phyloP scores from a whole-genome alignment of 768 basidiomycete genomes.

The Mrakia hoshinonis region DNA sequence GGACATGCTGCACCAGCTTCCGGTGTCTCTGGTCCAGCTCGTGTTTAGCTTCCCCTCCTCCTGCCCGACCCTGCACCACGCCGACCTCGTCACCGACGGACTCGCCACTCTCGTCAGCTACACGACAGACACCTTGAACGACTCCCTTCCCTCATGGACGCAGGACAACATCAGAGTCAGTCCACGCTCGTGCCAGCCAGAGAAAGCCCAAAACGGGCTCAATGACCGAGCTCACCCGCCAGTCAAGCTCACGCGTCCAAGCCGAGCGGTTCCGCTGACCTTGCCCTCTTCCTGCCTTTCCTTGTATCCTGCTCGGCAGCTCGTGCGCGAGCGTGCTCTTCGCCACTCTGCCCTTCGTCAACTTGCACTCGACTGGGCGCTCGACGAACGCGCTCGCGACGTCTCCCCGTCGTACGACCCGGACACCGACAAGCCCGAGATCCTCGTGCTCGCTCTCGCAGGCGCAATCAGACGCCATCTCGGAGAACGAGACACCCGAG shows the following conservation, averaged over 20 bases:
- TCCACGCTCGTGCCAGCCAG: too few relatives aligned
- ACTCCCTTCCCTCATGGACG: not conserved
- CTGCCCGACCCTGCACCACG: not conserved
- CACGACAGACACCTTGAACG: not conserved
- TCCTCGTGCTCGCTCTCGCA: not conserved
- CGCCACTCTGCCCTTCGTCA: not conserved
- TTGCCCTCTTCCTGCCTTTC: not conserved
- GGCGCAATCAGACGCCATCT: not conserved
- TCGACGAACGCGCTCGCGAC: constrained; percentile 9
- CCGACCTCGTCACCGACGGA: not conserved
- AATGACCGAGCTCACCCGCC: too few relatives aligned
- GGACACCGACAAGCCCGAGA: not conserved
- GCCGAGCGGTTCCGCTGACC: not conserved
- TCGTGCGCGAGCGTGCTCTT: not conserved
- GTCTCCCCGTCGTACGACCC: not conserved
- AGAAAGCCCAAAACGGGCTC: too few relatives aligned
- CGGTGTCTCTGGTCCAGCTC: not conserved
- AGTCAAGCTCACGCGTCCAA: too few relatives aligned
- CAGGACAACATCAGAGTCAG: not conserved
- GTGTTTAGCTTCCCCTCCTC: not conserved
- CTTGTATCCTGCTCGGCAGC: not conserved
- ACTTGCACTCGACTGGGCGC: not conserved
- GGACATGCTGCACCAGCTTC: not conserved
- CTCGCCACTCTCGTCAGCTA: not conserved
- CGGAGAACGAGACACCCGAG: not conserved